Base-by-base conservation (phyloP, 164 flowering plant genomes). In the Liquidambar formosana region DNA sequence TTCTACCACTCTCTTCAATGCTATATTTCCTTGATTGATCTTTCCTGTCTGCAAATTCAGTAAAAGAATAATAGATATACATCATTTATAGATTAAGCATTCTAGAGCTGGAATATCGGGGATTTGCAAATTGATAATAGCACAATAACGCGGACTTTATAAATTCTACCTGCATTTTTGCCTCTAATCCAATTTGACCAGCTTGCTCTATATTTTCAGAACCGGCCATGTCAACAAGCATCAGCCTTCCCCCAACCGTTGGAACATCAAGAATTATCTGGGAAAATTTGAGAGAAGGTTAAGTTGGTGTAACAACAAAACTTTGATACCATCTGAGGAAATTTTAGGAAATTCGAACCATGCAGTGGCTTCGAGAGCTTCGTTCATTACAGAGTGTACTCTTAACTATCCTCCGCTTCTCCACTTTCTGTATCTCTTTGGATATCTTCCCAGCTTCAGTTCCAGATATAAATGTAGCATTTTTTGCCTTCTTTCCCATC, bases 211-310 rank as follows among this genome's bases (percentile, higher is more conserved):
- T 95, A 65, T 95, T 95, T 73, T 95, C 99, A 33, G 99, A 93
- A 38, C 99, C 99, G 0, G 99, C 99, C 99, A 95, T 95, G 79
- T 95, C 99, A 6, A 95, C 99, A 58, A 95, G 98, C 98, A 95
- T 91, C 60, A 95, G 77, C 46, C 93, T 75, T 67, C 99, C 99
- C 60, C 99, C 99, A 26, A 91, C 96, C 0, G 88, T 81, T 18
- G 99, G 99, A 27, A 90, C 98, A 74, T 95, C 99, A 65, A 95
- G 81, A 61, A 91, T 95, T 71, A 95, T 88, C 99, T 95, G 73
- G 10, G 75, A 65, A 77, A 47, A 72, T 5, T 21, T n/a, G 8
- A 54, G 11, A 28, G 26, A 46, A 47, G 11, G 51, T 33, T 25
- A 53, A 3, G 48, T 44, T 27, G 19, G 2, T 41, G 12, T 8